Base-by-base conservation (phyloP, 2,329 filamentous ascomycete species). In the Fonsecaea multimorphosa region DNA sequence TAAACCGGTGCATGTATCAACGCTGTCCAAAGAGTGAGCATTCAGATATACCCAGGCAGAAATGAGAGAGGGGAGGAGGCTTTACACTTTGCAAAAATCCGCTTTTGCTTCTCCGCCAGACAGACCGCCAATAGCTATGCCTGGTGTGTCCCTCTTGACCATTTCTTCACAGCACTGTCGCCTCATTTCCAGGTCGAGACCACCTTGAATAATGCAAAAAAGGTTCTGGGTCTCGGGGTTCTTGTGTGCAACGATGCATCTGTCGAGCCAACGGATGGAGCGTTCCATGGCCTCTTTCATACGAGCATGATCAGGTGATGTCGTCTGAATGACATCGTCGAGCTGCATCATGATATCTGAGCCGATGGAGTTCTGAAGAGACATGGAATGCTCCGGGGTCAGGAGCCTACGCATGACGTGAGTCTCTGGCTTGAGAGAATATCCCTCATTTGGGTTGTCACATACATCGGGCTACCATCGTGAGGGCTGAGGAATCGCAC, bases 311-410 rank as follows among this genome's bases (percentile, higher is more conserved):
- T 99, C 95, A 0, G 94, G 94, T 0, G 93, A 97, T 0, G 95
- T 99, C 0, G 95, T 98, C 32, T 93, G 94, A 58, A 99, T 90
- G 14, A 99, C 96, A 78, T 99, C 96, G 82, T 99, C 95, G 3
- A 99, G 88, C 79, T 99, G 96, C 96, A 99, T 99, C 71, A 98
- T 97, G 73, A 99, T 98, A 79, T 99, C 95, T 69, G 92, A 96
- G 70, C 95, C 95, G 74, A 99, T 99, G 61, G 90, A 94, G 79
- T 99, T 98, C 77, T 99, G 95, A 2, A 99, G 85, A 11, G 89
- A 90, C 73, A 99, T 97, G 0, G 95, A 98, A 81, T 98, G 94
- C 78, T 99, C 96, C 0, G 95, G 95, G 0, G 95, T 99, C 54
- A 99, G 87, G 11, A 99, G 88, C 84, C 84, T 86, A 22, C 44